Evolutionary conservation across 495 filamentous ascomycete species (phyloP), one percentile per base, ranked within the genome.

Genomic region (Staphylotrichum tortipilum): DNA sequence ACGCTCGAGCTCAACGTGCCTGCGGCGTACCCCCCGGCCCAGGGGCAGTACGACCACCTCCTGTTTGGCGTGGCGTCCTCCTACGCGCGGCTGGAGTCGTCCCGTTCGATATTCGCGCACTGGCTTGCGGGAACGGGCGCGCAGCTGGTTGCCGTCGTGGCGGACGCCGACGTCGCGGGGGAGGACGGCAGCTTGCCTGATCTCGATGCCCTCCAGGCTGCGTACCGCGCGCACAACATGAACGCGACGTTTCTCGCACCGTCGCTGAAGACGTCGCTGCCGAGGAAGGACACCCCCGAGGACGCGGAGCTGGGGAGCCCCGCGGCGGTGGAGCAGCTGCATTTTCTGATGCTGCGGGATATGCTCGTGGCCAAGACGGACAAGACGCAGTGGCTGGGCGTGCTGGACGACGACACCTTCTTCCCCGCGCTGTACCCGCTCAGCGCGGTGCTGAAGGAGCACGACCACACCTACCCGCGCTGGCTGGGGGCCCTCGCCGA

Each of bases 391-490:
- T 88, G 82, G 82, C 68, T 83, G 35, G 75, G 71, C 53, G 72
- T 86, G 45, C 72, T 85, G 33, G 82, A 86, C 57, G 83, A 88
- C 64, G 84, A 88, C 62, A 86, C 84, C 18, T 86, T 86, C 68
- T 82, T 86, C 62, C 74, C 82, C 4, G 80, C 80, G 11, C 69
- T 86, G 4, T 70, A 72, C 22, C 65, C 82, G 2, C 68, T 86
- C 49, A 70, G 74, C 45, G 64, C 75, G 3, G 54, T 59, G n/a
- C 64, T 74, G 7, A 47, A 41, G 14, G 46, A 36, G 1, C 73
- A 80, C 56, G 73, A 85, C 56, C 66, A 75, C 50, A 64, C 54
- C 29, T 66, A 69, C 49, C 73, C 76, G 30, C 55, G 71, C 46
- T 83, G 83, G 61, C 73, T 86, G 47, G 83, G 81, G 39, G 78